Evolutionary conservation across 306 rosid species (phyloP), one percentile per base, ranked within the genome.

Genomic region (Cicer yamashitae): DNA sequence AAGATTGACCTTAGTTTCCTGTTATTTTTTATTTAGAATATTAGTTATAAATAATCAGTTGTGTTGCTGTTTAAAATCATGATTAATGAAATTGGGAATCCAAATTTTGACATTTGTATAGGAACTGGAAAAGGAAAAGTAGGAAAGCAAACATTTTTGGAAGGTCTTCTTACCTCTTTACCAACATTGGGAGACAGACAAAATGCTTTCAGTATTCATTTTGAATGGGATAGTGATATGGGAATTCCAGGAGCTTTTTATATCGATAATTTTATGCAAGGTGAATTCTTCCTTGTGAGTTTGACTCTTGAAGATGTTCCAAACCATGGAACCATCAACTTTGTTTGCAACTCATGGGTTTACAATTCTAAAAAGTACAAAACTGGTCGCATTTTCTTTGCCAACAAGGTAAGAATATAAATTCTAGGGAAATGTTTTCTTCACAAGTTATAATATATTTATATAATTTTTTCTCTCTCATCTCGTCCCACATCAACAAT

Each of bases 261-360:
- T 1, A 80, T 90, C 0, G 65, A 14, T 45, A 90, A 87, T 44
- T 67, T 65, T 22, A 82, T 82, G 56, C 78, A 76, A 58, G 57
- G 41, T 54, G 84, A 90, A 46, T 90, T 90, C 75, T 85, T 9
- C 71, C 93, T 91, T 22, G 84, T 78, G 44, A 82, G 87, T 15
- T 63, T 91, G 74, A 87, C 90, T 0, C 83, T 91, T 22, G 85
- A 84, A 37, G 84, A 75, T 61, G 48, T 87, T 73, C 93, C 93
- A 0, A 71, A 60, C 3, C 74, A 66, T 14, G 87, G 79, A 12
- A 15, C 39, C 48, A 48, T 91, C 79, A 77, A 79, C 18, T 87
- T 91, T 54, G 77, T 54, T 45, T 87, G 96, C 83, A 83, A 89
- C 78, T 86, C 96, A 1, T 91, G 94, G 96, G 60, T 91, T 18